A percentile compares a stretch with the other conserved stretches of the same genome.
Evolutionary conservation across 2,329 filamentous ascomycete species (phyloP).

Genomic region (Escovopsis sp.): DNA sequence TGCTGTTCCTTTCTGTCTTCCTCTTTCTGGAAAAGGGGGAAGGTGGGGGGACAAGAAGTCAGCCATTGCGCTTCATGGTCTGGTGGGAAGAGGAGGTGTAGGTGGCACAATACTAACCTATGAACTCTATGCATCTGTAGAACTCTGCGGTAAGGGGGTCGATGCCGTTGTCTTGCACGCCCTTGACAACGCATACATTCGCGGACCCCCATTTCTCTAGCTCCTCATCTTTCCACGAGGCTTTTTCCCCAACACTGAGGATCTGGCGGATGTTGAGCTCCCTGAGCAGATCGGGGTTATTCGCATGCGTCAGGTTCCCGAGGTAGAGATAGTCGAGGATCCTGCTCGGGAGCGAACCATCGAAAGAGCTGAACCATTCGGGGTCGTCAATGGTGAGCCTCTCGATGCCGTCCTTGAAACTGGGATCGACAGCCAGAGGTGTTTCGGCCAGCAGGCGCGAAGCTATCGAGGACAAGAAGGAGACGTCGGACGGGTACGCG

Average conservation of each 20-base stretch:
- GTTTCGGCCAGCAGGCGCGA: conserved; percentile 60
- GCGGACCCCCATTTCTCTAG: conserved; percentile 59
- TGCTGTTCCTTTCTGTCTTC: conserved; percentile 60
- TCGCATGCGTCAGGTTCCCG: conserved; percentile 83
- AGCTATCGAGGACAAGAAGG: conserved; percentile 63
- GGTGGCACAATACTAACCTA: conserved; percentile 53
- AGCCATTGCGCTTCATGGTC: neutral
- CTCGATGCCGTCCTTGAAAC: conserved; percentile 32
- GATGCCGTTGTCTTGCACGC: conserved; percentile 93
- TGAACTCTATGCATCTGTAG: conserved; percentile 73
- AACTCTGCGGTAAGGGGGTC: conserved; percentile 83
- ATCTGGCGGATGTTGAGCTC: conserved; percentile 76
- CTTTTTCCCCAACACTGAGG: conserved; percentile 79
- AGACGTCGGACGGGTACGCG: conserved; percentile 82
- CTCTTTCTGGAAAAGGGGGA: conserved; percentile 49
- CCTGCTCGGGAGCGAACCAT: conserved; percentile 82
- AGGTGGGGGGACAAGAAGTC: neutral
- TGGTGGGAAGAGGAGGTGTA: too few relatives aligned
- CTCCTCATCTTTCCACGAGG: conserved; percentile 63
- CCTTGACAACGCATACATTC: conserved; percentile 67
- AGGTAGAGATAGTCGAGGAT: conserved; percentile 92
- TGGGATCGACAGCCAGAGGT: conserved; percentile 34
- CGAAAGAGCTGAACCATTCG: conserved; percentile 66
- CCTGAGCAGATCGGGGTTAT: conserved; percentile 72
- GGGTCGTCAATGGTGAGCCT: conserved; percentile 47